Percentiles rank a stretch among this genome's conserved stretches.
phyloP scores from a whole-genome alignment of 2,329 filamentous ascomycete species.

The Tolypocladium sp. region DNA sequence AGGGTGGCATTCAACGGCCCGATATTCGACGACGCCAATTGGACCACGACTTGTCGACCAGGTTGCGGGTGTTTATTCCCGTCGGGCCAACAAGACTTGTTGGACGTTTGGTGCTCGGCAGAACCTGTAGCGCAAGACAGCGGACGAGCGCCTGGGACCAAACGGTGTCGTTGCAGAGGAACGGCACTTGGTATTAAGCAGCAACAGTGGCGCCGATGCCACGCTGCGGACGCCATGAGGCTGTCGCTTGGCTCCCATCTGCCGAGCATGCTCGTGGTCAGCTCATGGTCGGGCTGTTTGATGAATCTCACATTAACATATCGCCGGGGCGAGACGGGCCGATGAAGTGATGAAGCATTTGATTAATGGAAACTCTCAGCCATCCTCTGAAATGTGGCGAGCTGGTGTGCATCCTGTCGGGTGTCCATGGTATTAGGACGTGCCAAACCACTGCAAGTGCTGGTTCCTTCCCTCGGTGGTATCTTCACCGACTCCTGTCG shows the following conservation, averaged over 20 bases:
- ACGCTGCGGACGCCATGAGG: neutral
- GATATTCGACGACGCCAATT: neutral
- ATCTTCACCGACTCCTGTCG: neutral
- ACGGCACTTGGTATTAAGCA: neutral
- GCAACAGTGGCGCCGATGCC: neutral
- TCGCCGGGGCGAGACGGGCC: neutral
- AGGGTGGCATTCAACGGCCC: constrained; percentile 1
- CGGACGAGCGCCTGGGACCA: neutral
- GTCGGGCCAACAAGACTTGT: neutral
- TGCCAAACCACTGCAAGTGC: neutral
- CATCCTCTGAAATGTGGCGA: neutral
- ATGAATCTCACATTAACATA: neutral
- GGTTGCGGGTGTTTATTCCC: neutral
- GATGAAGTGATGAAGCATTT: neutral
- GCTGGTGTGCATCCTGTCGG: neutral
- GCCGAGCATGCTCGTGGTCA: neutral
- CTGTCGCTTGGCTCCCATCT: neutral
- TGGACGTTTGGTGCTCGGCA: neutral
- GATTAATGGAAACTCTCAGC: neutral
- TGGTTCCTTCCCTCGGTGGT: neutral
- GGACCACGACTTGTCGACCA: neutral
- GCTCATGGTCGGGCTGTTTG: neutral
- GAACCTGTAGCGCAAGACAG: neutral
- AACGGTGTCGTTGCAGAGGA: neutral
- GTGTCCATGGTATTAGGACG: neutral